phyloP scores from a whole-genome alignment of 164 flowering plant genomes.

The Platanus orientalis region DNA sequence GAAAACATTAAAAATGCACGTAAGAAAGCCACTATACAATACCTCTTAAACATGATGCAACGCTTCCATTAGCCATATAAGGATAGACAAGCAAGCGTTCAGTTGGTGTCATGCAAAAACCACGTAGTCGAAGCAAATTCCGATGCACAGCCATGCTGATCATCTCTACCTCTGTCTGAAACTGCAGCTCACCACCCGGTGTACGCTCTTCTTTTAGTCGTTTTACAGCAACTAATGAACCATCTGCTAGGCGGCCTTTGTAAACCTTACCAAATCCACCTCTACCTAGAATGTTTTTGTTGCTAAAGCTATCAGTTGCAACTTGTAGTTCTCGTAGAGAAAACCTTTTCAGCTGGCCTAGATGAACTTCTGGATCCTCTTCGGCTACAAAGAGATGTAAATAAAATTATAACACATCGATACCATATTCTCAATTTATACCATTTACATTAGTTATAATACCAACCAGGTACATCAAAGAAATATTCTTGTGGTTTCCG shows the following conservation, averaged over 20 bases:
- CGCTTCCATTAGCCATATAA: slow-evolving; percentile 46
- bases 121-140: slow-evolving; percentile 33
- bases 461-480: slow-evolving; percentile 45
- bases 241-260: slow-evolving; percentile 48
- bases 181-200: too few relatives aligned
- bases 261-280: too few relatives aligned
- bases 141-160: too few relatives aligned
- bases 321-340: too few relatives aligned
- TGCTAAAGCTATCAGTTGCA: too few relatives aligned
- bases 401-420: too few relatives aligned
- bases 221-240: slow-evolving; percentile 42
- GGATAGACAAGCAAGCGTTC: too few relatives aligned
- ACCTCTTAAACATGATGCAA: slow-evolving; percentile 47
- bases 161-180: too few relatives aligned
- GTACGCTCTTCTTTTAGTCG: slow-evolving; percentile 43
- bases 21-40: background rate
- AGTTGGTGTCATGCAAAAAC: too few relatives aligned
- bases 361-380: slow-evolving; percentile 51
- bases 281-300: too few relatives aligned
- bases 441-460: background rate
- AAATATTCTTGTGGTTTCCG: slow-evolving; percentile 40
- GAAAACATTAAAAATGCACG: background rate
- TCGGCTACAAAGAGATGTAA: slow-evolving; percentile 42
- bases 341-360: too few relatives aligned
- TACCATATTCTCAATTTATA: background rate